Base-by-base conservation (phyloP, 768 basidiomycete genomes). In the Glaciozyma martinii region DNA sequence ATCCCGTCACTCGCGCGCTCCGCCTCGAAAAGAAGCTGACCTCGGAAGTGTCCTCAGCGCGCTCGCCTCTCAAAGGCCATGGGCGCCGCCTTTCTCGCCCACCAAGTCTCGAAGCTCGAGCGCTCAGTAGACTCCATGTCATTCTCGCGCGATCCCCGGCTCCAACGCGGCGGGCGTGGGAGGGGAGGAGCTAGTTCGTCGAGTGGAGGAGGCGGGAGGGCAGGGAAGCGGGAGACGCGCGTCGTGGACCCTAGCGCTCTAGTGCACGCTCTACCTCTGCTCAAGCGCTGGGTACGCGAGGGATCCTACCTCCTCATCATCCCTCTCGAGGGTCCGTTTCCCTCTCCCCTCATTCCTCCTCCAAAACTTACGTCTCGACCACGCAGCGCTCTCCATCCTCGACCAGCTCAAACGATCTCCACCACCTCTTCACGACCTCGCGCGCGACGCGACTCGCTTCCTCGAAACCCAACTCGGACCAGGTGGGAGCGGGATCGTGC, bases 71-170 rank as follows among this genome's bases (percentile, higher is more conserved):
- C 32, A 0, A 66, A 65, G 16, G 61, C 70, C 0, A 57, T 71
- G 43, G 70, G 70, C 19, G 63, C 66, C 12, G 70, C 70, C 12
- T 71, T 67, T 57, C 70, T 71, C 50, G 61, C 66, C 6, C 70
- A 71, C 61, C 66, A 66, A 30, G 70, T 71, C 42, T 55, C 47
- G 16, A 18, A 67, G 42, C 63, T 65, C 30, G 66, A 71, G 25
- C 19, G 33, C 5, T 32, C 42, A 1, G 63, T 67, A 27, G 64
- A 71, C 58, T 29, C 33, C 21, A 61, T 67, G 49, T 5, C 57
- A 30, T 66, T 70, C 63, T 59, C 52, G 16, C 59, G 68, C 21
- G 63, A 61, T 33, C 12, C 42, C 18, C 33, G 42, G 1, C 46
- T 32, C 40, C n/a, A 49, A 29, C 30, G 23, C 4, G 32, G 15